Percentiles rank a stretch among this genome's conserved stretches.
Evolutionary conservation across 129 eudicot species (phyloP).

Genomic region (Heracleum sosnowskyi): DNA sequence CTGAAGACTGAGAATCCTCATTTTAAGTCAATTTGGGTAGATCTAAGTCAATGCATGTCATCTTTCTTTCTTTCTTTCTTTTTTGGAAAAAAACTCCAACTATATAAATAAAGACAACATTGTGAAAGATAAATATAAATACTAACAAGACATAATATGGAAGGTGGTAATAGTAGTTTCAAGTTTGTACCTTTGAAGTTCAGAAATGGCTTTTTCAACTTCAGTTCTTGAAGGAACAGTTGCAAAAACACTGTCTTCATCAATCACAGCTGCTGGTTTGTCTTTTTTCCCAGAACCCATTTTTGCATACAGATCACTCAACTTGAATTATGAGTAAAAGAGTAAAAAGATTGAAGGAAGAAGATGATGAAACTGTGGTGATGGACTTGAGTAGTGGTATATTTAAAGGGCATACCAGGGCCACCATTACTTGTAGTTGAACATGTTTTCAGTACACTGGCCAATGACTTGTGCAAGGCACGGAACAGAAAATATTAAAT

Average conservation of each 20-base stretch:
- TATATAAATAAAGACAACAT: no score
- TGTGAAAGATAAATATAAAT: no score
- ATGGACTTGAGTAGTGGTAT: neutral
- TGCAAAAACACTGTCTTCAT: constrained; percentile 19
- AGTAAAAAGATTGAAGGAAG: neutral
- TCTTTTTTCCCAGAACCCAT: constrained; percentile 5
- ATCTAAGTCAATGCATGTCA: neutral
- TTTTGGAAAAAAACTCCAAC: no score
- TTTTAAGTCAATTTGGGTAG: neutral
- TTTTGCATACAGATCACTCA: neutral
- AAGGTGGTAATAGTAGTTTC: neutral
- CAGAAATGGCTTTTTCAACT: constrained; percentile 42
- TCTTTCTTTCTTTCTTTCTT: neutral
- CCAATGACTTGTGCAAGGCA: no score
- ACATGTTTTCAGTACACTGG: no score
- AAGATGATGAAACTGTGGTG: constrained; percentile 4
- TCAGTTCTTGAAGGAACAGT: constrained; percentile 41
- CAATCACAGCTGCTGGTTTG: constrained; percentile 11
- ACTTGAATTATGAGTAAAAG: neutral
- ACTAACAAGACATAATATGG: neutral
- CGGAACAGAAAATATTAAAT: no score
- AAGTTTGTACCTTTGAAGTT: constrained; percentile 30
- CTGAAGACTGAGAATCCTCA: neutral
- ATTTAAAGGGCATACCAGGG: neutral
- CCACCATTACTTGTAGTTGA: neutral